Base-by-base conservation (phyloP, 2,329 filamentous ascomycete species). In the Penicillium sp. region DNA sequence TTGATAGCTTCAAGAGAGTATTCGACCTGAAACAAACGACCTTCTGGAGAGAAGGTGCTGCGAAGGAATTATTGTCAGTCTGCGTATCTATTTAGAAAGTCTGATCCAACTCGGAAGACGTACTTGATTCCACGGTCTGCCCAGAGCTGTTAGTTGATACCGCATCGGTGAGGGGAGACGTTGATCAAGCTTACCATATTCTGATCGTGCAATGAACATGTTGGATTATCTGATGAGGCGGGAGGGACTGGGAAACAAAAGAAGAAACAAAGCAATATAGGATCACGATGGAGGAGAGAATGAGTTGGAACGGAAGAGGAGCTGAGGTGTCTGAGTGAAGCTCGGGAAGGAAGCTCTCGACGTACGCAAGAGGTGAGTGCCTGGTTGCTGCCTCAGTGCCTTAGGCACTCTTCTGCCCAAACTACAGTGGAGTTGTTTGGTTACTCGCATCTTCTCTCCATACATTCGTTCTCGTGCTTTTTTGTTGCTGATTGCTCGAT, bases 1-100 rank as follows among this genome's bases (percentile, higher is more conserved):
- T 99, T 99, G 85, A 99, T 99, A 78, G 94, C 94, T 82, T 99
- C 94, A 76, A 99, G 89, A 57, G 94, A 97, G 86, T 99, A 99
- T 88, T 99, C 94, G 81, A 99, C 94, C 82, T 99, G 94, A 85
- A 99, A 99, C 76, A 99, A 90, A 78, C 94, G 94, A 71, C 94
- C 94, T 84, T 99, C 94, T 58, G 94, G 94, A 68, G 94, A 99
- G 85, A 99, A 99, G 84, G 94, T 99, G 84, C 90, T 95, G 74
- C 56, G 10, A 45, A 55, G 16, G 49, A 45, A 13, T 46, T 61
- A 56, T 59, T 49, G 67, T 71, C 55, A 67, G 63, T 58, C 23
- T 35, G 32, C 39, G n/a, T 19, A n/a, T 53, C 18, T 48, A 56
- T 47, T 19, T 47, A 46, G 43, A 32, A 60, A 54, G 1, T 2